Evolutionary conservation across 768 basidiomycete genomes (phyloP).

Genomic region (Rubroboletus pulcherrimus): DNA sequence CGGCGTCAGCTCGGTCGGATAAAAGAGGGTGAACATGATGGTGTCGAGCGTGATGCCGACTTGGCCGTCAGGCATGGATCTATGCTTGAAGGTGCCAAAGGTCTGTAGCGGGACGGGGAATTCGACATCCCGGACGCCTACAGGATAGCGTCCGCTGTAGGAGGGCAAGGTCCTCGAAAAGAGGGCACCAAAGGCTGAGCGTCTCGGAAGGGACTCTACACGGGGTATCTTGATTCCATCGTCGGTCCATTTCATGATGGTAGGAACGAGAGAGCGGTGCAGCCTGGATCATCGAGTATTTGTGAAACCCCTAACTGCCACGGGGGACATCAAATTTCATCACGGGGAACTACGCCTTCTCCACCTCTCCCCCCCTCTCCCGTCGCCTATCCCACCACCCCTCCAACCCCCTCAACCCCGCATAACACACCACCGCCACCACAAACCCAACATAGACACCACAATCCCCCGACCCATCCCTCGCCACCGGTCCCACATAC

Average conservation of each 20-base stretch:
- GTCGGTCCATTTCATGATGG: neutral
- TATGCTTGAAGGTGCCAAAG: conserved; percentile 27
- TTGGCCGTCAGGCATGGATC: conserved; percentile 16
- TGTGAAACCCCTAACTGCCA: too few relatives aligned
- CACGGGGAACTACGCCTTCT: too few relatives aligned
- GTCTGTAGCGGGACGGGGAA: conserved; percentile 24
- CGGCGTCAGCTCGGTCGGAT: conserved; percentile 21
- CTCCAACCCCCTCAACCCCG: conserved; percentile 29
- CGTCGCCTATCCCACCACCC: conserved; percentile 8
- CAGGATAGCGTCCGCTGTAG: conserved; percentile 28
- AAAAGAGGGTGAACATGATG: conserved; percentile 32
- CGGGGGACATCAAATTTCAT: too few relatives aligned
- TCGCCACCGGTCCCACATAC: conserved; percentile 49
- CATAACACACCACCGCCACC: conserved; percentile 32
- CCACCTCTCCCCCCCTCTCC: neutral
- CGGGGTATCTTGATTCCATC: neutral
- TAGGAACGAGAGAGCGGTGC: neutral
- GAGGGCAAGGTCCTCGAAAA: conserved; percentile 28
- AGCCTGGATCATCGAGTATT: neutral
- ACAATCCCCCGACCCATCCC: conserved; percentile 43
- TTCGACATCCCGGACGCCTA: conserved; percentile 35
- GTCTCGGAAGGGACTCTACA: neutral
- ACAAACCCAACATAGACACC: conserved; percentile 41
- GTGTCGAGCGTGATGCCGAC: conserved; percentile 29
- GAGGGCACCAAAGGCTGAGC: conserved; percentile 11